These are phyloP conservation scores for Eucalyptus sp. DNA, from an alignment of 345 rosid species.

Conservation along the genomic window DNA sequence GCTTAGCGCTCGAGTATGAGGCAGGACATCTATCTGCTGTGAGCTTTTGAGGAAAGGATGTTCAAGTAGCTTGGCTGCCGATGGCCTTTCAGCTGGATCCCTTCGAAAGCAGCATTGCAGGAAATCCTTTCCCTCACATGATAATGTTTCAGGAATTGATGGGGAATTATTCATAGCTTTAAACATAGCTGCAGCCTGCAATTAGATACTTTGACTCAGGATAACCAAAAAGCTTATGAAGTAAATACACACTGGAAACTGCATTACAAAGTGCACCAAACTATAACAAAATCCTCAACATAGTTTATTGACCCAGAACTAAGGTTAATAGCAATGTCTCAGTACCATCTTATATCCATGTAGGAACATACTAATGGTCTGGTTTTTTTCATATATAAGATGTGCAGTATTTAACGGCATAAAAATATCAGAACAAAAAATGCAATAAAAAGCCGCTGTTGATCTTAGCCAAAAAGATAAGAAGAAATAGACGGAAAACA, in stretches of 20 bases:
- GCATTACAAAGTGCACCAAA: neutral
- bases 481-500: neutral
- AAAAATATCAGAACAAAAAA: neutral
- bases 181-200: slow-evolving; percentile 97
- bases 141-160: slow-evolving; percentile 63
- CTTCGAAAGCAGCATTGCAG: slow-evolving; percentile 66
- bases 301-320: neutral
- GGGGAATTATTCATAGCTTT: slow-evolving; percentile 82
- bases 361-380: neutral
- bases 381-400: neutral
- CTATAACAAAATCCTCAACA: neutral
- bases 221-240: neutral
- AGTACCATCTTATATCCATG: neutral
- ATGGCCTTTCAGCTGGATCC: slow-evolving; percentile 85
- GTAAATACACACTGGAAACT: neutral
- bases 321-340: neutral
- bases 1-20: slow-evolving; percentile 10
- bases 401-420: neutral
- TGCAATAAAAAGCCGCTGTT: neutral
- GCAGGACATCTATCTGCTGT: slow-evolving; percentile 20
- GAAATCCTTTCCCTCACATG: slow-evolving; percentile 84
- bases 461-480: neutral
- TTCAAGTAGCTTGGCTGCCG: slow-evolving; percentile 62
- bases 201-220: neutral
- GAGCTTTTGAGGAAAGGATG: slow-evolving; percentile 57